Evolutionary conservation across 2,329 filamentous ascomycete species (phyloP).

Genomic region (Pyrenophora tritici-repentis): DNA sequence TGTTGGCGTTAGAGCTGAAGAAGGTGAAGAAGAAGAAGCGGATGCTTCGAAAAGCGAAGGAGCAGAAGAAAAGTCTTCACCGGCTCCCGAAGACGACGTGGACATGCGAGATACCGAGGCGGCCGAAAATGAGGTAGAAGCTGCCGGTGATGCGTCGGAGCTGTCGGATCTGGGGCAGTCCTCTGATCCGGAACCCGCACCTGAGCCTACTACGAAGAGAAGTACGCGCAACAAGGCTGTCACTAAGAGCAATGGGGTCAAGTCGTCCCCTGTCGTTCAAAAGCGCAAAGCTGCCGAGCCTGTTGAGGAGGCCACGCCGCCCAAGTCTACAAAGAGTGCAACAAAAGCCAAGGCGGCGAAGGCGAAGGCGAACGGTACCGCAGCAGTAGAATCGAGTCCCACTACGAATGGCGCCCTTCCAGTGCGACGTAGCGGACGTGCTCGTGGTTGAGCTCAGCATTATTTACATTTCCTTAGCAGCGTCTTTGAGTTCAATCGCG

Average conservation of each 20-base stretch:
- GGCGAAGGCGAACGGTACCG: slow-evolving; percentile 20
- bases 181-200: slow-evolving; percentile 17
- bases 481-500: not conserved
- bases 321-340: slow-evolving; percentile 23
- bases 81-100: slow-evolving; percentile 32
- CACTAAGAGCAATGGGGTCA: slow-evolving; percentile 27
- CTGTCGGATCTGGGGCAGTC: slow-evolving; percentile 21
- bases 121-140: slow-evolving; percentile 13
- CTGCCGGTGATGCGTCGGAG: slow-evolving; percentile 18
- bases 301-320: slow-evolving; percentile 17
- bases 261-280: slow-evolving; percentile 19
- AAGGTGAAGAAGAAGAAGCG: slow-evolving; percentile 23
- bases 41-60: slow-evolving; percentile 25
- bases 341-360: slow-evolving; percentile 20
- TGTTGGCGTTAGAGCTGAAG: slow-evolving; percentile 34
- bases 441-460: slow-evolving; percentile 3
- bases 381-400: slow-evolving; percentile 17
- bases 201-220: slow-evolving; percentile 24
- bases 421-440: slow-evolving; percentile 29
- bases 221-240: slow-evolving; percentile 18
- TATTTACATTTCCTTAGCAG: not conserved
- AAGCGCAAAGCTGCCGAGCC: slow-evolving; percentile 24
- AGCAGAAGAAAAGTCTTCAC: slow-evolving; percentile 16
- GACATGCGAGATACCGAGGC: slow-evolving; percentile 35
- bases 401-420: slow-evolving; percentile 19